phyloP scores from a whole-genome alignment of 306 rosid genomes.

The Casuarina glauca region DNA sequence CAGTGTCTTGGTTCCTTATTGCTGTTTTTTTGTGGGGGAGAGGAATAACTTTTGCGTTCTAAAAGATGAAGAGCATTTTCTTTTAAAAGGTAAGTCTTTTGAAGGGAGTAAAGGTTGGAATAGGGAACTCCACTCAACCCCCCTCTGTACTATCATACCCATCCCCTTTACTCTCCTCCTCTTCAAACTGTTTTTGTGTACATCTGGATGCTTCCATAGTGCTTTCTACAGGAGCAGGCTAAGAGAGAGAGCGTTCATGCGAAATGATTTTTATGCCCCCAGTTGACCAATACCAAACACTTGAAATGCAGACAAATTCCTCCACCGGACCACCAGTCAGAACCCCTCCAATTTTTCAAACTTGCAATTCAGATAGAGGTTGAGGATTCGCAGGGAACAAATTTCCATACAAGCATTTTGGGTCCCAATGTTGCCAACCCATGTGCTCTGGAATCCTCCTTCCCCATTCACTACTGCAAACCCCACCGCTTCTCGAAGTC shows the following conservation, averaged over 20 bases:
- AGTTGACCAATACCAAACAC: constrained; percentile 28
- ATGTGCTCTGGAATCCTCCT: constrained; percentile 20
- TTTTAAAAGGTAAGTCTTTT: constrained; percentile 55
- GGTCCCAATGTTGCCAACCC: constrained; percentile 9
- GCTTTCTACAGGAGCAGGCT: neutral
- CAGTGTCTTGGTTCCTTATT: constrained; percentile 64
- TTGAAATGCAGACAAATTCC: constrained; percentile 31
- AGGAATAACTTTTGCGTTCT: constrained; percentile 81
- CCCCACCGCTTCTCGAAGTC: too few species aligned
- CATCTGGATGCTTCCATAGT: constrained; percentile 11
- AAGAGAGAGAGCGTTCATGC: neutral
- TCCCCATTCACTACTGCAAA: neutral
- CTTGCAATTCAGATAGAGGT: constrained; percentile 12
- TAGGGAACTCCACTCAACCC: constrained; percentile 47
- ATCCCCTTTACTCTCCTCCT: constrained; percentile 10
- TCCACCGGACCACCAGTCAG: constrained; percentile 16
- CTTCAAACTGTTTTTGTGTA: neutral
- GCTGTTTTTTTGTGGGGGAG: constrained; percentile 82
- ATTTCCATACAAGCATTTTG: neutral
- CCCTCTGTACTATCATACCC: constrained; percentile 17
- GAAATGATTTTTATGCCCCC: constrained; percentile 37
- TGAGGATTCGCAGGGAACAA: neutral
- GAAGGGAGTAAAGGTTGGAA: constrained; percentile 48
- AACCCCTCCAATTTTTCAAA: constrained; percentile 22
- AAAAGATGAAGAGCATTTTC: constrained; percentile 46